Evolutionary conservation across 106 monocot genomes (phyloP).

Genomic region (Amphibolis antarctica): DNA sequence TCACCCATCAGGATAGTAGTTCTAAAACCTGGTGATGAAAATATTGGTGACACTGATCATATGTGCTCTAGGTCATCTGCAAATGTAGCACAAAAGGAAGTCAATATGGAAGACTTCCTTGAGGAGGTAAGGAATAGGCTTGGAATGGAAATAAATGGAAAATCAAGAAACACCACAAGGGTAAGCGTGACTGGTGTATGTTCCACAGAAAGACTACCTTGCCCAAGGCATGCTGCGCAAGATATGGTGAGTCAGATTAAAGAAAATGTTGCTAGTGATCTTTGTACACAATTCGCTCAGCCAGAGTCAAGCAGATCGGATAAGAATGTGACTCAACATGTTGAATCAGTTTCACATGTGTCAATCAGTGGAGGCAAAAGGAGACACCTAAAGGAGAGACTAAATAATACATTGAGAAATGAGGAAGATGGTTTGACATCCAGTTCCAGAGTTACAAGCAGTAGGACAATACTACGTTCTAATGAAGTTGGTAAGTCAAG

Average conservation of each 20-base stretch:
- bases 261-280: slow-evolving; percentile 47
- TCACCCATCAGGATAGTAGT: neutral
- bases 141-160: slow-evolving; percentile 56
- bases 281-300: slow-evolving; percentile 24
- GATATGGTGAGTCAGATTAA: slow-evolving; percentile 42
- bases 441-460: too few relatives aligned
- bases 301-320: slow-evolving; percentile 47
- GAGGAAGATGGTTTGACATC: slow-evolving; percentile 12
- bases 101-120: slow-evolving; percentile 56
- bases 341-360: slow-evolving; percentile 20
- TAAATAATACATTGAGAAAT: slow-evolving; percentile 41
- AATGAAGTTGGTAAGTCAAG: slow-evolving; percentile 23
- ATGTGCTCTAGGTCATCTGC: neutral
- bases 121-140: slow-evolving; percentile 83
- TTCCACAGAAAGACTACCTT: slow-evolving; percentile 13
- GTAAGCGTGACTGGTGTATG: slow-evolving; percentile 1
- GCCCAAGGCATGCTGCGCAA: slow-evolving; percentile 42
- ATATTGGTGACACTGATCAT: neutral
- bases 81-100: neutral
- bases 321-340: slow-evolving; percentile 16
- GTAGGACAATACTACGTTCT: too few relatives aligned
- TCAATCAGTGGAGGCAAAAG: slow-evolving; percentile 36
- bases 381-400: slow-evolving; percentile 36
- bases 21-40: neutral
- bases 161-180: slow-evolving; percentile 13